Base-by-base conservation (phyloP, 2,329 filamentous ascomycete genomes). In the Pestalotiopsis sp. region DNA sequence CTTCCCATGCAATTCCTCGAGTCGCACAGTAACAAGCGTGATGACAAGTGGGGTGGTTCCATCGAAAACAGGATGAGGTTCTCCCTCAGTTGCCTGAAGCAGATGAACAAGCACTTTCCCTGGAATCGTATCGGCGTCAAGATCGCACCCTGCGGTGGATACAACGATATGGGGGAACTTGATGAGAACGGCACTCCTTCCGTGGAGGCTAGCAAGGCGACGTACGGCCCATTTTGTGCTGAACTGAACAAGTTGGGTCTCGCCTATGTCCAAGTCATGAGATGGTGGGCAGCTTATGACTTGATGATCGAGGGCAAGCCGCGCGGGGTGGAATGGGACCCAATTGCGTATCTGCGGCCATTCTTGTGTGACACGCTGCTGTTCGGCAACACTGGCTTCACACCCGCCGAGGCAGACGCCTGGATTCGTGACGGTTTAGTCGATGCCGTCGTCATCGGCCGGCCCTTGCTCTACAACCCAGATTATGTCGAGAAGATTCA, bases 1-100 rank as follows among this genome's bases (percentile, higher is more conserved):
- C 80, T 91, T 1, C 77, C 90, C 4, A 88, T 89, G 65, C 87
- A 90, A 61, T 92, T 88, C 25, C 81, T 84, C 4, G 86, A 88
- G 71, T 72, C 73, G 81, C 52, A 89, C 87, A n/a, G n/a, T n/a
- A n/a, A n/a, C n/a, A n/a, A n/a, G n/a, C n/a, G n/a, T n/a, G n/a
- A n/a, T n/a, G n/a, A n/a, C n/a, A n/a, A n/a, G n/a, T n/a, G 75
- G 87, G 87, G 9, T n/a, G 87, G 87, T 38, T 84, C 81, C 67
- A 81, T 87, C 66, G 86, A 89, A 73, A 89, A 89, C 61, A 83
- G 88, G 20, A 78, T 84, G 1, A 81, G 85, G 0, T 84, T 90
- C 69, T 82, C 79, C 0, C 68, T 89, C 9, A 87, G 3, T 13
- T 49, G 45, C n/a, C n/a, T 49, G 45, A n/a, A 13, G 12, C 45